phyloP scores from a whole-genome alignment of 768 basidiomycete species.

The Phanerodontia chrysosporium region DNA sequence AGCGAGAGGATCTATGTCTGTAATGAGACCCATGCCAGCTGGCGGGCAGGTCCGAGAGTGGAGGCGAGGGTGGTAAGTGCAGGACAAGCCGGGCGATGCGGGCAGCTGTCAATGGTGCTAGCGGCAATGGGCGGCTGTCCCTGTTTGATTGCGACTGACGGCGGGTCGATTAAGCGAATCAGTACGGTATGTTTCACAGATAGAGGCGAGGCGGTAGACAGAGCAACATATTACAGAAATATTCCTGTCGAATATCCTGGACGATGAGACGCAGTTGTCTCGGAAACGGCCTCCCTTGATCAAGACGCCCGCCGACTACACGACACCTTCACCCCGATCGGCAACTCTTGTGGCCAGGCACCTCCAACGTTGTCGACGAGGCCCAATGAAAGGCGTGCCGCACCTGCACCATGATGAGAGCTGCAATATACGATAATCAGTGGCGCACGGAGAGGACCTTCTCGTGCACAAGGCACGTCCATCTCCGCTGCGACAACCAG shows the following conservation, averaged over 20 bases:
- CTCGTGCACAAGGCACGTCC: neutral
- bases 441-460: no score
- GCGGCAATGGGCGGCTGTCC: neutral
- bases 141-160: neutral
- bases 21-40: conserved; percentile 9
- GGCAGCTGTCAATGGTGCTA: neutral
- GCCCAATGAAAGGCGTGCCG: no score
- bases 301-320: neutral
- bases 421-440: no score
- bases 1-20: conserved; percentile 50
- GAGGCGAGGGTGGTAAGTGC: neutral
- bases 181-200: neutral
- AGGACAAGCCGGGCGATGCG: neutral
- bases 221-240: neutral
- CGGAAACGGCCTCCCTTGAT: neutral
- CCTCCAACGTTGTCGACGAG: no score
- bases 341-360: neutral
- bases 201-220: neutral
- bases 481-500: no score
- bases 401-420: no score
- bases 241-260: neutral
- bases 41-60: neutral
- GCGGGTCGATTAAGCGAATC: neutral
- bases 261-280: neutral
- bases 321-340: neutral